Base-by-base conservation (phyloP, 2,329 filamentous ascomycete species). In the Fusarium circinatum region DNA sequence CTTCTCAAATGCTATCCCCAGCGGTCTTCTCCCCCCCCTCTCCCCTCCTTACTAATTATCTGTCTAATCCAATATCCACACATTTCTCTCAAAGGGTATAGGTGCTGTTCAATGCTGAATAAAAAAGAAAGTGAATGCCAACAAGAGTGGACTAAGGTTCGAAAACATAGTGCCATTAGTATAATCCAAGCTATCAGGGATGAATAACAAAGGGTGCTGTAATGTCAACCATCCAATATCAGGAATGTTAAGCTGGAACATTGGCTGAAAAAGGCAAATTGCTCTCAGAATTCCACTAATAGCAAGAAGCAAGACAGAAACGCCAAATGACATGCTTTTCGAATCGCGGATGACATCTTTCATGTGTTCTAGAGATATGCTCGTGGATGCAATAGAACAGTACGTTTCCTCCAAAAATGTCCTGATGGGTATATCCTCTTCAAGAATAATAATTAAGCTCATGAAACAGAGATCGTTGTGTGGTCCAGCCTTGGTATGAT, bases 361-460 rank as follows among this genome's bases (percentile, higher is more conserved):
- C 62, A 69, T 67, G 54, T 52, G 69, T 45, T 68, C 58, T 62
- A 71, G 58, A 54, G 22, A 56, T 67, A 55, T 68, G 56, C 64
- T 62, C 45, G 56, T 47, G 52, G 57, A 60, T 45, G 62, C 42
- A 61, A 38, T 55, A 54, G 32, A 47, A 26, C 48, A 56, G 42
- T 49, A 49, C 45, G 39, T 71, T 70, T 75, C 79, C 75, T 80
- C 68, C 78, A 79, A 77, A 76, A 61, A 62, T 28, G 71, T 76
- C 76, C 78, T 77, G 72, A 63, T 68, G 77, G 78, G 78, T 81
- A 81, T 80, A 75, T 80, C 76, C 77, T 71, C 66, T 72, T 70
- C 48, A 75, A 76, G 70, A 65, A 65, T 67, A 76, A 48, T 36
- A 75, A 70, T 56, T 51, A 79, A 69, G 59, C 68, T 59, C 65